phyloP scores from a whole-genome alignment of 169 alveolate species.

The Eimeria zaria region DNA sequence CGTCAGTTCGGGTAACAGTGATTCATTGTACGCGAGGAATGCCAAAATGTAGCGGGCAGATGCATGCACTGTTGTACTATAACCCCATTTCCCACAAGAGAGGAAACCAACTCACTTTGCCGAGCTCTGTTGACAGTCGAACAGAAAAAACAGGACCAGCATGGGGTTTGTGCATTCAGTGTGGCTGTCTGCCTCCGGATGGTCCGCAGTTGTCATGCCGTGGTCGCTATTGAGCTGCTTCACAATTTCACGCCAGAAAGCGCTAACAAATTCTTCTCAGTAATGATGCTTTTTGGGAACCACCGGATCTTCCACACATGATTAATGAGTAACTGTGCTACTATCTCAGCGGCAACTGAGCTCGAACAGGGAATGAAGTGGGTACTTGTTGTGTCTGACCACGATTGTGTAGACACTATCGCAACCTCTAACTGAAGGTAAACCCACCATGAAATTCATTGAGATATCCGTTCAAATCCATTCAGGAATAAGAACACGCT shows the following conservation, averaged over 20 bases:
- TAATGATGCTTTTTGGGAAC: neutral
- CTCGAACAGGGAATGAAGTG: neutral
- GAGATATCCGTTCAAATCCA: neutral
- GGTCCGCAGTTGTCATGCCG: neutral
- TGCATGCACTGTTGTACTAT: neutral
- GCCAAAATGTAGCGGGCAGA: neutral
- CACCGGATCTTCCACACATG: neutral
- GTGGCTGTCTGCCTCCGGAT: neutral
- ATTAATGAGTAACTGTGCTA: neutral
- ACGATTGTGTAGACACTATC: neutral
- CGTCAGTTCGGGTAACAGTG: neutral
- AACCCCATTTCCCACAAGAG: neutral
- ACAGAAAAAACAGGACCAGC: neutral
- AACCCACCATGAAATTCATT: neutral
- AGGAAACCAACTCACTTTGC: neutral
- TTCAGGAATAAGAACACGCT: neutral
- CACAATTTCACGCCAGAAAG: neutral
- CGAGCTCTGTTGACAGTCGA: neutral
- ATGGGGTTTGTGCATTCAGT: neutral
- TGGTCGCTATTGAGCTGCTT: neutral
- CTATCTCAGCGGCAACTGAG: neutral
- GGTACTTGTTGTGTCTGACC: neutral
- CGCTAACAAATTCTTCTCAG: neutral
- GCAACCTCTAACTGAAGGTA: neutral
- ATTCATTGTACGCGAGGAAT: neutral